These are phyloP conservation scores for Liquidambar formosana DNA, from an alignment of 164 flowering plant species.

Conservation along the genomic window DNA sequence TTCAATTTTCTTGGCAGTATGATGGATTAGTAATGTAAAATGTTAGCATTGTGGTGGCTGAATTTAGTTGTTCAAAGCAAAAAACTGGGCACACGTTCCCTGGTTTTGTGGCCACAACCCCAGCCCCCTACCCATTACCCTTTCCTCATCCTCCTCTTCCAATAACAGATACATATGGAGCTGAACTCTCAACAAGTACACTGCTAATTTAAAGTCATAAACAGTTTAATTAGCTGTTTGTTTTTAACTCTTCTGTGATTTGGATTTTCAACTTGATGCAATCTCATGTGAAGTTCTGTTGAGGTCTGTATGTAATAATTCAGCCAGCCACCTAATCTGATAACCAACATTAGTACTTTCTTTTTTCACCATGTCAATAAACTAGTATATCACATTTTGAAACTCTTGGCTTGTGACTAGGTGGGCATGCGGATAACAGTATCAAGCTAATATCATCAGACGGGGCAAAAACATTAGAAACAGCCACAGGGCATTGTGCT, in stretches of 20 bases:
- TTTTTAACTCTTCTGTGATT: no score
- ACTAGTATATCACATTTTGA: neutral
- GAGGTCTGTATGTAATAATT: neutral
- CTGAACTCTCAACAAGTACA: neutral
- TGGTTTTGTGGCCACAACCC: no score
- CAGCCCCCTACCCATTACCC: no score
- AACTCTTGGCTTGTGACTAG: slow-evolving; percentile 32
- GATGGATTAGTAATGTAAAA: no score
- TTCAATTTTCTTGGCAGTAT: no score
- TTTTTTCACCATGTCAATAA: neutral
- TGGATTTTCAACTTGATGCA: neutral
- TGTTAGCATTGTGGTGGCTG: no score
- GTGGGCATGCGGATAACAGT: slow-evolving; percentile 95
- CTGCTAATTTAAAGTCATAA: neutral
- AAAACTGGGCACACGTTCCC: no score
- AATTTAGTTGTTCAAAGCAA: no score
- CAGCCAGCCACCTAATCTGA: neutral
- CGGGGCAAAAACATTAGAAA: slow-evolving; percentile 92
- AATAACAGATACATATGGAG: no score
- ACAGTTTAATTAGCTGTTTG: neutral
- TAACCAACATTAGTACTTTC: neutral
- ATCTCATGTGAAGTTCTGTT: neutral
- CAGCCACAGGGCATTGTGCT: slow-evolving; percentile 87
- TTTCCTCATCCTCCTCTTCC: no score
- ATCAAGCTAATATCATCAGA: slow-evolving; percentile 81